Conservation (phyloP, 768 basidiomycete genomes). For the Paxillus rubicundulus region DNA sequence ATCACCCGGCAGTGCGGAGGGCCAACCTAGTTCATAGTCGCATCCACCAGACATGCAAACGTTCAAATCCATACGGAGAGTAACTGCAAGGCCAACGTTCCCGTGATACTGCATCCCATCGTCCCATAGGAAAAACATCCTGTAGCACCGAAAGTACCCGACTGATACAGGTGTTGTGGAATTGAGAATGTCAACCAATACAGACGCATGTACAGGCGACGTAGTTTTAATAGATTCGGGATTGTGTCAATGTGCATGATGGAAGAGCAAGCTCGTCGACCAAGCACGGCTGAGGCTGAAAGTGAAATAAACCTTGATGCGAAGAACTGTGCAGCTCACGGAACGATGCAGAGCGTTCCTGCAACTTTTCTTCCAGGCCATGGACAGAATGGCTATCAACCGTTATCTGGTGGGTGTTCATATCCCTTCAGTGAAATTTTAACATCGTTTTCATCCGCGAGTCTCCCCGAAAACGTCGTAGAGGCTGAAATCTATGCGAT, state of each 20-base stretch:
- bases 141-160: too few species aligned
- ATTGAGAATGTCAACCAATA: too few species aligned
- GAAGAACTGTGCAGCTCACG: conserved; percentile 73
- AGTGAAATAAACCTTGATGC: conserved; percentile 54
- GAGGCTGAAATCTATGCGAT: conserved; percentile 53
- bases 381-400: conserved; percentile 36
- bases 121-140: too few species aligned
- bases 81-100: too few species aligned
- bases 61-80: too few species aligned
- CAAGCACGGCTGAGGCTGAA: conserved; percentile 26
- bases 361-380: conserved; percentile 37
- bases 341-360: conserved; percentile 57
- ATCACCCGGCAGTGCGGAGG: background rate
- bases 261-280: too few species aligned
- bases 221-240: too few species aligned
- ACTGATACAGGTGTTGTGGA: too few species aligned
- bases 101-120: too few species aligned
- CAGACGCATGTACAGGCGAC: too few species aligned
- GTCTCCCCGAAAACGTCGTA: conserved; percentile 27
- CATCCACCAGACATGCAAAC: too few species aligned
- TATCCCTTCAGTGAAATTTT: conserved; percentile 19
- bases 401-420: conserved; percentile 35
- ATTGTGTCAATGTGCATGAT: too few species aligned
- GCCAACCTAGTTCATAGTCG: background rate
- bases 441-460: conserved; percentile 18